Evolutionary conservation across 2,329 filamentous ascomycete species (phyloP).

Genomic region (Colletotrichum tanaceti): DNA sequence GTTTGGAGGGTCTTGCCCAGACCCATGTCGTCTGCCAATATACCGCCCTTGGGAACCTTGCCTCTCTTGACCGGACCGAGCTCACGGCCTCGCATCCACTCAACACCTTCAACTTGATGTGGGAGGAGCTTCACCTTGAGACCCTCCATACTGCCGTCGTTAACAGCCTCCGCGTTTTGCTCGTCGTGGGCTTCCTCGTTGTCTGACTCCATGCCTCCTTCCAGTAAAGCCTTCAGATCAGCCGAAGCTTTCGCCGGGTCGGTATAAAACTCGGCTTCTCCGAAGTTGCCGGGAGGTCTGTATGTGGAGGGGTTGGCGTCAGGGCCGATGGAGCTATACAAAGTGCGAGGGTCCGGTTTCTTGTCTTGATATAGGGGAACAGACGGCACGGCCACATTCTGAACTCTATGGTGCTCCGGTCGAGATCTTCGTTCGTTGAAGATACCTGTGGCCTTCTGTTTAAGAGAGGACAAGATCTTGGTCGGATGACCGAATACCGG

Average conservation of each 20-base stretch:
- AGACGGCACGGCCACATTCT: slow-evolving; percentile 60
- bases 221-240: slow-evolving; percentile 84
- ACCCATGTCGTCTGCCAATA: slow-evolving; percentile 97
- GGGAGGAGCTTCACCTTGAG: slow-evolving; percentile 89
- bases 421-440: slow-evolving; percentile 67
- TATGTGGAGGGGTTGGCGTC: slow-evolving; percentile 49
- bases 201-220: slow-evolving; percentile 82
- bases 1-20: slow-evolving; percentile 96
- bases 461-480: slow-evolving; percentile 62
- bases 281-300: slow-evolving; percentile 46
- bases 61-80: slow-evolving; percentile 86
- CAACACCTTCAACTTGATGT: slow-evolving; percentile 92
- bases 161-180: slow-evolving; percentile 45
- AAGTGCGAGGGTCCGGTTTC: slow-evolving; percentile 58
- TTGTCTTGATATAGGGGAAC: slow-evolving; percentile 61
- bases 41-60: slow-evolving; percentile 87
- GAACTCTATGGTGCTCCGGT: slow-evolving; percentile 68
- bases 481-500: slow-evolving; percentile 54
- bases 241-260: slow-evolving; percentile 78
- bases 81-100: slow-evolving; percentile 96
- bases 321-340: slow-evolving; percentile 59
- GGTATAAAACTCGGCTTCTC: slow-evolving; percentile 70
- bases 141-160: slow-evolving; percentile 74
- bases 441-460: slow-evolving; percentile 65
- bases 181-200: slow-evolving; percentile 64